phyloP scores from a whole-genome alignment of 768 basidiomycete genomes.

The Candolleomyces eurysporus region DNA sequence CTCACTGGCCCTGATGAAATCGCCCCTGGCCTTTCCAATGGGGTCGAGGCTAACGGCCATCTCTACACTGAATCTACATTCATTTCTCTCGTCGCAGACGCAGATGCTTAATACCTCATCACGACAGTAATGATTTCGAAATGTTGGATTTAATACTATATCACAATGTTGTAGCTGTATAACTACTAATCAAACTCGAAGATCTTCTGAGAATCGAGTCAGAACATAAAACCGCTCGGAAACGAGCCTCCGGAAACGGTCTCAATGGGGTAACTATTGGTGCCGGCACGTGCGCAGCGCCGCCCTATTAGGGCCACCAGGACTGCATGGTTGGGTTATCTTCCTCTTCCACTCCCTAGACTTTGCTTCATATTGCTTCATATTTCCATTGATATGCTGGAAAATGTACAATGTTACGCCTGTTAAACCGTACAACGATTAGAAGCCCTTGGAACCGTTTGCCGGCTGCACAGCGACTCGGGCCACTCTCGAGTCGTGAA shows the following conservation, averaged over 20 bases:
- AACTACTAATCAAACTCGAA: slow-evolving; percentile 1
- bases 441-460: background rate
- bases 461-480: background rate
- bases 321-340: background rate
- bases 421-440: slow-evolving; percentile 30
- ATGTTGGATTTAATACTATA: background rate
- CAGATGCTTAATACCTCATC: background rate
- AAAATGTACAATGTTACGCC: slow-evolving; percentile 57
- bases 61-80: slow-evolving; percentile 92
- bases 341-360: slow-evolving; percentile 31
- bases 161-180: background rate
- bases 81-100: slow-evolving; percentile 49
- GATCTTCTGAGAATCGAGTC: background rate
- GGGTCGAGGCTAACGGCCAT: slow-evolving; percentile 57
- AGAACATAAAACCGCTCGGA: background rate
- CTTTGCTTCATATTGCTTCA: slow-evolving; percentile 22
- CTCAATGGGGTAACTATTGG: too few species aligned
- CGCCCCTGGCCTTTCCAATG: slow-evolving; percentile 36
- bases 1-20: slow-evolving; percentile 43
- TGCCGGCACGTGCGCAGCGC: slow-evolving; percentile 4
- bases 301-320: background rate
- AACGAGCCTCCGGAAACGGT: too few species aligned
- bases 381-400: slow-evolving; percentile 18
- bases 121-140: too few species aligned
- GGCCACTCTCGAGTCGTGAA: background rate